Conservation (phyloP, 176 grass and related monocot species). For the Raddia distichophylla region DNA sequence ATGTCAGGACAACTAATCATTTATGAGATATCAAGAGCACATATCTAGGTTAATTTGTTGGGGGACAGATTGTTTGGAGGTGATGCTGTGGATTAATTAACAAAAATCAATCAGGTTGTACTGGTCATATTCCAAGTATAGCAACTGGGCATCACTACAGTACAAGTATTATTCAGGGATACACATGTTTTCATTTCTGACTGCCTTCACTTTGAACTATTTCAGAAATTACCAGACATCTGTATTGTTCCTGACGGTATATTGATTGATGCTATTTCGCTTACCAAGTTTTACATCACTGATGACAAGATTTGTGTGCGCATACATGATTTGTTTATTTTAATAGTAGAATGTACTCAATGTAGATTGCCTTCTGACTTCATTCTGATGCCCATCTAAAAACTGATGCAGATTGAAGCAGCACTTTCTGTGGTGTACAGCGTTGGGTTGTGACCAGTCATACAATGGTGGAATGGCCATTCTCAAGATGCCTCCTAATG, state of each 20-base stretch:
- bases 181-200: neutral
- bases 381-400: constrained; percentile 26
- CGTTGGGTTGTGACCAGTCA: constrained; percentile 56
- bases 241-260: constrained; percentile 47
- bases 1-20: neutral
- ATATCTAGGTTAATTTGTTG: neutral
- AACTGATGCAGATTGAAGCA: constrained; percentile 44
- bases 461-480: constrained; percentile 66
- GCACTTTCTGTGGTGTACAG: constrained; percentile 52
- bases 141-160: neutral
- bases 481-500: constrained; percentile 49
- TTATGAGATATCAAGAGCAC: neutral
- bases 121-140: constrained; percentile 3
- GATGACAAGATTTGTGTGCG: constrained; percentile 55
- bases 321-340: neutral
- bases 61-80: neutral
- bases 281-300: constrained; percentile 55
- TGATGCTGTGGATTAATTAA: neutral
- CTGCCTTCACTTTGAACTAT: neutral
- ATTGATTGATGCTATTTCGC: constrained; percentile 59
- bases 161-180: neutral
- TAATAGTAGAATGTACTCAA: neutral
- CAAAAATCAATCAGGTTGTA: neutral
- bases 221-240: constrained; percentile 58
- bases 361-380: neutral